Conservation (phyloP, 306 rosid genomes). For the Adenanthera pavonina region DNA sequence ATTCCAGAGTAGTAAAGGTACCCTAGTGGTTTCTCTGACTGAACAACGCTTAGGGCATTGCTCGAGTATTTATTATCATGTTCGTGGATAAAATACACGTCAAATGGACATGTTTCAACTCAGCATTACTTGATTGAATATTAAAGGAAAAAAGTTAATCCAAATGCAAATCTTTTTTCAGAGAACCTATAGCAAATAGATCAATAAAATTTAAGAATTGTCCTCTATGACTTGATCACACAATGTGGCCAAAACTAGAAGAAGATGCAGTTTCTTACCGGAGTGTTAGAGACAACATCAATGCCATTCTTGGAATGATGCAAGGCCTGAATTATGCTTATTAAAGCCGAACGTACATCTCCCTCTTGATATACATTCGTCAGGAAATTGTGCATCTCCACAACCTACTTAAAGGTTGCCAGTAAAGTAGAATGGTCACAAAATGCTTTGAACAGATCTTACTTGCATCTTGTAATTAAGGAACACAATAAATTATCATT, state of each 20-base stretch:
- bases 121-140: not conserved
- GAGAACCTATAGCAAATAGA: not conserved
- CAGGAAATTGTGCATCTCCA: slow-evolving; percentile 86
- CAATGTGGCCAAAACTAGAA: slow-evolving; percentile 11
- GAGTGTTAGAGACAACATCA: slow-evolving; percentile 71
- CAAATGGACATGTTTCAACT: not conserved
- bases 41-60: too few species aligned
- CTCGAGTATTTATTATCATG: not conserved
- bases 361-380: slow-evolving; percentile 76
- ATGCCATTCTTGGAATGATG: slow-evolving; percentile 71
- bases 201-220: not conserved
- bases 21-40: not conserved
- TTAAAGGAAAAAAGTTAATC: not conserved
- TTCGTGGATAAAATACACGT: not conserved
- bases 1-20: not conserved
- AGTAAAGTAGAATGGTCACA: slow-evolving; percentile 40
- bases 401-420: slow-evolving; percentile 52
- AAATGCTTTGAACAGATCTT: slow-evolving; percentile 30
- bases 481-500: not conserved
- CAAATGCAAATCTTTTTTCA: not conserved
- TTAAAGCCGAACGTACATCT: slow-evolving; percentile 72
- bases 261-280: slow-evolving; percentile 57
- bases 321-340: slow-evolving; percentile 73
- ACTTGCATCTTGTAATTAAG: slow-evolving; percentile 8
- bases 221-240: not conserved